Base-by-base conservation (phyloP, 2,329 filamentous ascomycete genomes). In the Metarhizium brunneum region DNA sequence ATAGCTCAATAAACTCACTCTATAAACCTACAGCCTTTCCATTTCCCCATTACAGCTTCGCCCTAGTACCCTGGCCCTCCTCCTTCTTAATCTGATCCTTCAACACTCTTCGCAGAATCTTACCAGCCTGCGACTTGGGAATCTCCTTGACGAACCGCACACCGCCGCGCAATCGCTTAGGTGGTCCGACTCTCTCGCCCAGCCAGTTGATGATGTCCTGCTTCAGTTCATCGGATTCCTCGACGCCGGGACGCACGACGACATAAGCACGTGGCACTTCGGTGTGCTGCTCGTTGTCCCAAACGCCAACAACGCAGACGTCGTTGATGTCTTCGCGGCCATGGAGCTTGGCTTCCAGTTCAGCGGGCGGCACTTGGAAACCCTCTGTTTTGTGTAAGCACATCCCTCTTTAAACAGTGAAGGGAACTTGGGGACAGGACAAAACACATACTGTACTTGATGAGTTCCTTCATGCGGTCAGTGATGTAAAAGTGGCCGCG, bases 401-500 rank as follows among this genome's bases (percentile, higher is more conserved):
- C 16, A 7, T 25, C 6, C 6, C 6, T 16, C 32, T 25, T 13
- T 2, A 10, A 47, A 25, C 45, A 47, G 2, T 16, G 2, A 6
- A 2, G 30, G 20, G 35, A 32, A n/a, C 7, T 4, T 4, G 0
- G 32, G 10, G 6, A 14, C 11, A 6, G 18, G 29, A 40, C 0
- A 2, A 38, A 11, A 18, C 20, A 62, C 77, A 65, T 66, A 81
- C 78, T 76, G 61, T 75, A 77, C 61, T 77, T 77, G 64, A 78
- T 76, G 54, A 78, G 85, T 62, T 82, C 86, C 75, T 91, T 90
- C 65, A 84, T 83, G 36, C 91, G 86, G 66, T 96, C 92, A 1
- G 92, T 95, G 67, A 96, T 92, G 74, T 85, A 96, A 64, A 95
- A 89, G 66, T 95, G 89, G 35, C 88, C 88, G 52, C 88, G 78